phyloP scores from a whole-genome alignment of 1,284 basidiomycete species.

The Tylopilus sp. region DNA sequence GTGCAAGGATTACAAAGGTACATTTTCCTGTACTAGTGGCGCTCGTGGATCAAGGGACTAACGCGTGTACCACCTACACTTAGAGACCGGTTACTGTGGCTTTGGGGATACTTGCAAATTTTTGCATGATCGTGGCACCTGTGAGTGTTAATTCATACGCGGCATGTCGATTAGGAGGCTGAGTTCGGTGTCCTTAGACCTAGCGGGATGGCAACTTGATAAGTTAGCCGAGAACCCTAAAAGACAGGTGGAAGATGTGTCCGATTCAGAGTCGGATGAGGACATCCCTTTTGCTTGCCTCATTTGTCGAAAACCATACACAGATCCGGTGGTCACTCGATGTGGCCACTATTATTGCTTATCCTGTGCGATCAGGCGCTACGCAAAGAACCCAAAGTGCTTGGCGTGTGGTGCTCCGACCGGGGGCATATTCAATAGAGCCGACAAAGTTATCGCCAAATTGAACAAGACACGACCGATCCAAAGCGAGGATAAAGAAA shows the following conservation, averaged over 20 bases:
- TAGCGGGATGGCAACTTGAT: constrained; percentile 98
- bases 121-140: constrained; percentile 82
- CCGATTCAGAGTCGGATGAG: constrained; percentile 68
- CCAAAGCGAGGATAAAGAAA: constrained; percentile 42
- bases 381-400: constrained; percentile 91
- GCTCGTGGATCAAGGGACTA: constrained; percentile 19
- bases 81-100: constrained; percentile 98
- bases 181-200: constrained; percentile 55
- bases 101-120: constrained; percentile 99
- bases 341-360: constrained; percentile 98
- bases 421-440: constrained; percentile 90
- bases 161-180: constrained; percentile 10
- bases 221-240: constrained; percentile 67
- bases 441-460: constrained; percentile 77
- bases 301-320: constrained; percentile 92
- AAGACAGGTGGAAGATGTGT: constrained; percentile 54
- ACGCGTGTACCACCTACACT: constrained; percentile 8
- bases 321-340: constrained; percentile 90
- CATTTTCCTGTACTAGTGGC: constrained; percentile 27
- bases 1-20: constrained; percentile 98
- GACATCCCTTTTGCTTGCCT: constrained; percentile 97
- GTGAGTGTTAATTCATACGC: constrained; percentile 39
- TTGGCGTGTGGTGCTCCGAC: constrained; percentile 91
- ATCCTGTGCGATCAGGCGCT: constrained; percentile 89
- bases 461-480: constrained; percentile 59